Evolutionary conservation across 2,329 filamentous ascomycete genomes (phyloP).

Genomic region (Penicillium sp.): DNA sequence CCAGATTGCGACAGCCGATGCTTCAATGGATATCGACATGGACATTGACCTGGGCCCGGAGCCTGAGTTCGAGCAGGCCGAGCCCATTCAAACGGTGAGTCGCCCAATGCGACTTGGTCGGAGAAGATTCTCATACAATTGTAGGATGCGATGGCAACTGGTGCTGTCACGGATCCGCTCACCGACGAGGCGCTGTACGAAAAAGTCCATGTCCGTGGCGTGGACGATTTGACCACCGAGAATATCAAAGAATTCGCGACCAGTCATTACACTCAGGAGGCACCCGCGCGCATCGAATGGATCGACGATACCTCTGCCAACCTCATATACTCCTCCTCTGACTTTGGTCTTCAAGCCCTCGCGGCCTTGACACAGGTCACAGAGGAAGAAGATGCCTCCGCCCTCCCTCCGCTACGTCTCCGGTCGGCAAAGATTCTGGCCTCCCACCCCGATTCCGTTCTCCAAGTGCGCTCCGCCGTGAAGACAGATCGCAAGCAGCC

Average conservation of each 20-base stretch:
- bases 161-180: conserved; percentile 24
- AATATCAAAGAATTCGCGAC: conserved; percentile 71
- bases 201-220: conserved; percentile 77
- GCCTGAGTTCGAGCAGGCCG: conserved; percentile 43
- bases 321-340: conserved; percentile 61
- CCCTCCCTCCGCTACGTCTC: conserved; percentile 56
- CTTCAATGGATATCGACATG: conserved; percentile 66
- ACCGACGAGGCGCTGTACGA: conserved; percentile 39
- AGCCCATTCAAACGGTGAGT: conserved; percentile 32
- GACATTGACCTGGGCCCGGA: conserved; percentile 54
- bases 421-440: conserved; percentile 65
- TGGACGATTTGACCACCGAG: conserved; percentile 73
- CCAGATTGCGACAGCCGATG: conserved; percentile 24
- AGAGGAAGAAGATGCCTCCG: conserved; percentile 37
- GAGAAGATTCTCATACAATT: no score
- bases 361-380: conserved; percentile 42
- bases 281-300: conserved; percentile 71
- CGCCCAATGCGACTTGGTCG: no score
- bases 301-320: conserved; percentile 91
- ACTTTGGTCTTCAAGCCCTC: conserved; percentile 52
- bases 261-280: conserved; percentile 56
- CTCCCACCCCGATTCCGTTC: conserved; percentile 59
- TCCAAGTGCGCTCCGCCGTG: conserved; percentile 70
- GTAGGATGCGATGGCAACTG: conserved; percentile 25
- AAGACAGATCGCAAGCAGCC: conserved; percentile 71